Evolutionary conservation across 768 basidiomycete species (phyloP).

Genomic region (Dioszegia aurantiaca): DNA sequence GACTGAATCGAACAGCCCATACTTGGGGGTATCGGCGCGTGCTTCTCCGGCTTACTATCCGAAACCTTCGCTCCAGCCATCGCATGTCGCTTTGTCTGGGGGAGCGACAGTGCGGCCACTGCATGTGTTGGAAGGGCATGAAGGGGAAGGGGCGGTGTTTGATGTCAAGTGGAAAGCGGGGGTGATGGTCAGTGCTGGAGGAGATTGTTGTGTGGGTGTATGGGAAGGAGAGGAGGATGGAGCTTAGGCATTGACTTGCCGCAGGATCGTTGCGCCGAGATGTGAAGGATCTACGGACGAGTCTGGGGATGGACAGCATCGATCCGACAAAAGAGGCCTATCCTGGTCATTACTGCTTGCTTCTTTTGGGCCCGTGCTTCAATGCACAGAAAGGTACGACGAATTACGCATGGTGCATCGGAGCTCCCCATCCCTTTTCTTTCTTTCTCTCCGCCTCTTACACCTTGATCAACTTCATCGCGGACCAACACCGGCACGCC

Average conservation of each 20-base stretch:
- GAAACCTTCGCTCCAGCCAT: conserved; percentile 8
- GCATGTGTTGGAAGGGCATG: conserved; percentile 35
- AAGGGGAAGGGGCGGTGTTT: conserved; percentile 36
- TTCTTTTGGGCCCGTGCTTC: no score
- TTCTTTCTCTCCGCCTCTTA: no score
- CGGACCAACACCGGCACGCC: no score
- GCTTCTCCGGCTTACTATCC: conserved; percentile 38
- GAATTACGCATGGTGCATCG: no score
- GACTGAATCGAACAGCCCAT: neutral
- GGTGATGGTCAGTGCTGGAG: conserved; percentile 38
- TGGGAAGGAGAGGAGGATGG: conserved; percentile 25
- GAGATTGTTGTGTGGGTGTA: conserved; percentile 41
- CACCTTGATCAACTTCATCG: no score
- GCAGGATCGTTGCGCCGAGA: neutral
- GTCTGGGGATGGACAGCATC: no score
- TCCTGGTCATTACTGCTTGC: no score
- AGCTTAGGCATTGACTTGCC: neutral
- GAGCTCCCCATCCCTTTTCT: no score
- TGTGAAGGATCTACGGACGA: neutral
- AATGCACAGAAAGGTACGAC: no score
- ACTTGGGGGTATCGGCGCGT: neutral
- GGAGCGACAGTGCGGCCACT: conserved; percentile 29
- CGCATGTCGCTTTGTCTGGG: conserved; percentile 9
- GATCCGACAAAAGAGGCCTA: no score
- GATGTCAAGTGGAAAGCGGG: conserved; percentile 40